A percentile compares a stretch with the other conserved stretches of the same genome.
phyloP scores from a whole-genome alignment of 495 filamentous ascomycete species.

The Entonaema liquescens region DNA sequence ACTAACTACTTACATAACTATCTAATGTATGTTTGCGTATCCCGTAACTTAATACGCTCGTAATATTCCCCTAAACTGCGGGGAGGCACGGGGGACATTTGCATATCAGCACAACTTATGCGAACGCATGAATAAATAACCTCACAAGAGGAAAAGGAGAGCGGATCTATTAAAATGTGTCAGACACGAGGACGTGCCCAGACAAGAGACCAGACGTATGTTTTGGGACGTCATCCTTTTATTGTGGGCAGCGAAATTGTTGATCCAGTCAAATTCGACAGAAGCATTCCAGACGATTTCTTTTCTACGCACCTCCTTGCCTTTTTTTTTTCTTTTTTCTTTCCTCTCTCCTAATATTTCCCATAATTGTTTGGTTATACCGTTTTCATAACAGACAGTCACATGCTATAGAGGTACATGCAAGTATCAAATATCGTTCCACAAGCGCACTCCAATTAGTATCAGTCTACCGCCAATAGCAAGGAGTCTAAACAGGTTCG shows the following conservation, averaged over 20 bases:
- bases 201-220: constrained; percentile 14
- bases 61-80: constrained; percentile 29
- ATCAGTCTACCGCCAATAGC: background rate
- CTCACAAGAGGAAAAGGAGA: constrained; percentile 21
- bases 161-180: constrained; percentile 16
- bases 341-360: background rate
- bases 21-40: background rate
- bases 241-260: constrained; percentile 13
- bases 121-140: constrained; percentile 36
- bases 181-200: constrained; percentile 12
- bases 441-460: background rate
- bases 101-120: constrained; percentile 2
- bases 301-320: background rate
- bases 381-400: background rate
- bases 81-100: constrained; percentile 22
- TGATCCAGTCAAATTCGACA: constrained; percentile 16
- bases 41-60: constrained; percentile 5
- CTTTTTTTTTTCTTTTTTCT: background rate
- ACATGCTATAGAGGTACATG: constrained; percentile 4
- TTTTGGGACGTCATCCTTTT: constrained; percentile 23
- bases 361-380: background rate
- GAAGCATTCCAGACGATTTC: constrained; percentile 20
- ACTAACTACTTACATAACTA: background rate
- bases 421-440: background rate
- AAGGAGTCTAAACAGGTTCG: constrained; percentile 12